These are phyloP conservation scores for Cyclotella atomus DNA, from an alignment of 108 stramenopile species.

Conservation along the genomic window DNA sequence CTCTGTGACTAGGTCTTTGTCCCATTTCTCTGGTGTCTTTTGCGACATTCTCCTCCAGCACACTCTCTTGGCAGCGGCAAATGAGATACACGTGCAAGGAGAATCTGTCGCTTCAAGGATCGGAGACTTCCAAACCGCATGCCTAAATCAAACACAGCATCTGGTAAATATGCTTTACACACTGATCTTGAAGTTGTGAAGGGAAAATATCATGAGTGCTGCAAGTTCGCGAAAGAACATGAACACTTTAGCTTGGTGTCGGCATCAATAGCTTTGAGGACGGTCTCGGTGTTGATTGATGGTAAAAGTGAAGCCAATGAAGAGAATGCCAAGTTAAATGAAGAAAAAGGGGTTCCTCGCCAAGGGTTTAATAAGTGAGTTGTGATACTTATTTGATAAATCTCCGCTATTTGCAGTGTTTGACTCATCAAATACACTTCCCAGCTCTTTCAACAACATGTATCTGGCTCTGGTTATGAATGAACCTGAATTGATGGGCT, in stretches of 20 bases:
- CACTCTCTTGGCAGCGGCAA: too few relatives aligned
- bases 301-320: too few relatives aligned
- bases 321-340: too few relatives aligned
- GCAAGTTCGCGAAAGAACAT: constrained; percentile 5
- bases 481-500: too few relatives aligned
- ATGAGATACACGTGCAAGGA: background rate
- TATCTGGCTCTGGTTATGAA: too few relatives aligned
- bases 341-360: too few relatives aligned
- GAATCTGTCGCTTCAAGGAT: background rate
- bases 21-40: background rate
- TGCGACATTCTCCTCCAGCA: constrained; percentile 9
- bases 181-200: background rate
- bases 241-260: background rate
- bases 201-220: background rate
- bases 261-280: background rate
- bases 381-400: too few relatives aligned
- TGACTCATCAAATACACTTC: too few relatives aligned
- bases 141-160: background rate
- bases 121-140: constrained; percentile 10
- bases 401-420: too few relatives aligned
- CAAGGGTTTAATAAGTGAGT: too few relatives aligned
- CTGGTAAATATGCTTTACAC: background rate
- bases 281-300: too few relatives aligned
- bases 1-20: background rate
- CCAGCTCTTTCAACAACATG: too few relatives aligned